phyloP scores from a whole-genome alignment of 1,139 yeast species.

The Williopsis jadinii region DNA sequence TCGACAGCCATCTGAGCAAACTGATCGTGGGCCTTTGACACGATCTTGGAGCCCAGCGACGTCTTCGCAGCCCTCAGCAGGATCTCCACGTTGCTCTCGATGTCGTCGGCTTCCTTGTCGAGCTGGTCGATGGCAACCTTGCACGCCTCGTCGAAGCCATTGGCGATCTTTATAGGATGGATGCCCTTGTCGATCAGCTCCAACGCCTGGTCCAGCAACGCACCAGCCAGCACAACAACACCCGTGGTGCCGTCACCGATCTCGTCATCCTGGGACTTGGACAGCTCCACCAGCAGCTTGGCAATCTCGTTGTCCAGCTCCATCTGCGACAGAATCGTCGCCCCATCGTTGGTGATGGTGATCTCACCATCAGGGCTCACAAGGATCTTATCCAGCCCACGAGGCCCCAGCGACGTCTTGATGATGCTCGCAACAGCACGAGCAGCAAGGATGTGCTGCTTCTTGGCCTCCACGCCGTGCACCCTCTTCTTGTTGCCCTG shows the following conservation, averaged over 20 bases:
- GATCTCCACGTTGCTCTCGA: constrained; percentile 38
- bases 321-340: constrained; percentile 94
- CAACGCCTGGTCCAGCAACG: constrained; percentile 87
- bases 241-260: constrained; percentile 99
- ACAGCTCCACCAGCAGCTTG: constrained; percentile 85
- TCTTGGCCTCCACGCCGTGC: constrained; percentile 93
- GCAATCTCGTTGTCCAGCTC: constrained; percentile 95
- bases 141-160: constrained; percentile 97
- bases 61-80: constrained; percentile 90
- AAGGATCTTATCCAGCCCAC: constrained; percentile 95
- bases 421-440: constrained; percentile 91
- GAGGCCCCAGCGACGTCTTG: constrained; percentile 90
- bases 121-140: constrained; percentile 76
- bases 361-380: constrained; percentile 95
- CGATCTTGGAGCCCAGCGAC: constrained; percentile 91
- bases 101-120: constrained; percentile 56
- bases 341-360: constrained; percentile 97
- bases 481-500: constrained; percentile 91
- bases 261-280: constrained; percentile 96
- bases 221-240: constrained; percentile 94
- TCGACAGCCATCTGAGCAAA: constrained; percentile 98
- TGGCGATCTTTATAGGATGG: constrained; percentile 94
- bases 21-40: constrained; percentile 86
- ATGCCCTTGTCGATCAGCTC: constrained; percentile 95
- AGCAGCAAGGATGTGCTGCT: constrained; percentile 92